Conservation (phyloP, 2,329 filamentous ascomycete genomes). For the Exophiala viscosa region DNA sequence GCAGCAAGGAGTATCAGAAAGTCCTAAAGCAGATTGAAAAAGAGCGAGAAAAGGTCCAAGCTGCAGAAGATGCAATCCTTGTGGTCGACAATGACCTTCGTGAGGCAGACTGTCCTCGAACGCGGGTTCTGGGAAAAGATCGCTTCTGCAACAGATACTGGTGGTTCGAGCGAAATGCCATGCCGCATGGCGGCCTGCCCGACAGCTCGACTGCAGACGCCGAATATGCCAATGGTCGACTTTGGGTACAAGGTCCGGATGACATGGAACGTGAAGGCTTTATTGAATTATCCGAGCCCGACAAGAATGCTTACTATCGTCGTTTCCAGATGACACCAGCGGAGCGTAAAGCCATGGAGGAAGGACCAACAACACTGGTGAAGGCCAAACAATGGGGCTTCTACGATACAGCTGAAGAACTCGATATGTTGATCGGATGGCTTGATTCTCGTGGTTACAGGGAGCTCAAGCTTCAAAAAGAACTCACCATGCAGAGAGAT, state of each 20-base stretch:
- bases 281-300: constrained; percentile 69
- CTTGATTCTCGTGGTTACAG: constrained; percentile 82
- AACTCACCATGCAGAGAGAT: constrained; percentile 71
- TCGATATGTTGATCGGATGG: constrained; percentile 81
- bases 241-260: constrained; percentile 96
- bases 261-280: constrained; percentile 82
- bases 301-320: constrained; percentile 70
- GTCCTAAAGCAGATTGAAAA: constrained; percentile 85
- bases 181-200: constrained; percentile 88
- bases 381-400: constrained; percentile 85
- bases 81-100: constrained; percentile 86
- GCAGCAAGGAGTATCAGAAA: constrained; percentile 84
- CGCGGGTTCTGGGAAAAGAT: constrained; percentile 84
- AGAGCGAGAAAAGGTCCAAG: constrained; percentile 73
- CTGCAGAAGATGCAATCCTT: constrained; percentile 80
- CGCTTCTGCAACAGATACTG: constrained; percentile 98
- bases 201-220: constrained; percentile 82
- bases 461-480: constrained; percentile 82
- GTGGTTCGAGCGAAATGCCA: constrained; percentile 98
- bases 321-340: constrained; percentile 78
- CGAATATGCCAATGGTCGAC: constrained; percentile 85
- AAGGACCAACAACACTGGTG: constrained; percentile 74
- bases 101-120: constrained; percentile 89
- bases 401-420: constrained; percentile 72
- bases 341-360: constrained; percentile 80